These are phyloP conservation scores for Fragilariopsis cylindrus DNA, from an alignment of 108 stramenopile species.

Conservation along the genomic window DNA sequence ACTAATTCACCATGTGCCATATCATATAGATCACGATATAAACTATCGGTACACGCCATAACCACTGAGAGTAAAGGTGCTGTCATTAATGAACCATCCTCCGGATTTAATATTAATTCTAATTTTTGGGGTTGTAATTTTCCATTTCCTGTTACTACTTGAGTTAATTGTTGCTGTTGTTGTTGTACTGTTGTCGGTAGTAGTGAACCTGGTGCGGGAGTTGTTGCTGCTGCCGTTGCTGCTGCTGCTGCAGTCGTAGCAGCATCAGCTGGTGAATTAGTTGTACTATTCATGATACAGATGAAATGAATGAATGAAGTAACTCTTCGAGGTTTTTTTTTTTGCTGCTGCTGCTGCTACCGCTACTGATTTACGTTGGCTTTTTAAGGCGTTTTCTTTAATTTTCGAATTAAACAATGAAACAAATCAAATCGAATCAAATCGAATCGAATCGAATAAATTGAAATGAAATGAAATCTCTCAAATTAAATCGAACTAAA, in stretches of 20 bases:
- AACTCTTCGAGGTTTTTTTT: too few species aligned
- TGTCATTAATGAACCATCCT: slow-evolving; percentile 76
- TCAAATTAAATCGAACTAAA: too few species aligned
- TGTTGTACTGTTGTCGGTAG: neutral
- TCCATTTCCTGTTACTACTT: neutral
- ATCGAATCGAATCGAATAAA: neutral
- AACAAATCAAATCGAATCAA: neutral
- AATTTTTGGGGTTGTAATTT: slow-evolving; percentile 35
- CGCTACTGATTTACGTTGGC: too few species aligned
- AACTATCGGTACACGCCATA: slow-evolving; percentile 70
- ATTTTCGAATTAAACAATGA: too few species aligned
- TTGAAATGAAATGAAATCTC: neutral
- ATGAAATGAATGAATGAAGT: too few species aligned
- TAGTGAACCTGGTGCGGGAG: too few species aligned
- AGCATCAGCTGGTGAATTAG: too few species aligned
- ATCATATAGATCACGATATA: slow-evolving; percentile 78
- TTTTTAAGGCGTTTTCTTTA: too few species aligned
- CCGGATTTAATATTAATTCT: slow-evolving; percentile 58
- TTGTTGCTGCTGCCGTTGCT: too few species aligned
- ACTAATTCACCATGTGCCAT: slow-evolving; percentile 76
- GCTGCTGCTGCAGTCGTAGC: too few species aligned
- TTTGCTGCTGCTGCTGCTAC: too few species aligned
- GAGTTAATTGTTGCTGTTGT: neutral
- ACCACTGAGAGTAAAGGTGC: slow-evolving; percentile 71
- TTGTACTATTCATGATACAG: too few species aligned